Conservation (phyloP, 495 filamentous ascomycete species). For the Trichoderma asperelloides region DNA sequence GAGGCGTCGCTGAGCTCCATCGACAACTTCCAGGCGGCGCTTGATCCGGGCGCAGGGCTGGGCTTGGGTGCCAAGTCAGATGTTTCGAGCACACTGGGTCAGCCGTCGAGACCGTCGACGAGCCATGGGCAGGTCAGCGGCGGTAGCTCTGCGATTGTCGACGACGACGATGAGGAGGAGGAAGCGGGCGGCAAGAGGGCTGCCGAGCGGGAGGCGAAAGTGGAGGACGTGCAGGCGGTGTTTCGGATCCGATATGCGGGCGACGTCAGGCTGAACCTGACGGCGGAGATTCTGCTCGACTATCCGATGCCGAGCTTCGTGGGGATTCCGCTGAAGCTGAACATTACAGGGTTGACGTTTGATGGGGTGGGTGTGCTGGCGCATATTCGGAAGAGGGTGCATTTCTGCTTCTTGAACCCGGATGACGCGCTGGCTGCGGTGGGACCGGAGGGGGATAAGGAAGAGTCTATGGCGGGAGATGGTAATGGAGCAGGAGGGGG, state of each 20-base stretch:
- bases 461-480: slow-evolving; percentile 15
- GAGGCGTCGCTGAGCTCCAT: slow-evolving; percentile 37
- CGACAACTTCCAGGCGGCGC: slow-evolving; percentile 22
- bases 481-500: slow-evolving; percentile 8
- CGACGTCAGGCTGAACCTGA: slow-evolving; percentile 74
- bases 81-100: slow-evolving; percentile 41
- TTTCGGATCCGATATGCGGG: slow-evolving; percentile 83
- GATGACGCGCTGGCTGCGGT: slow-evolving; percentile 74
- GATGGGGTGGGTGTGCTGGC: slow-evolving; percentile 89
- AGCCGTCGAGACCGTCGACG: slow-evolving; percentile 42
- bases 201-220: slow-evolving; percentile 33
- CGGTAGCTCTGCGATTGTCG: slow-evolving; percentile 15
- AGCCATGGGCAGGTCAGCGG: slow-evolving; percentile 28
- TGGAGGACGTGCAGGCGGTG: slow-evolving; percentile 78
- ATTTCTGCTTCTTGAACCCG: slow-evolving; percentile 85
- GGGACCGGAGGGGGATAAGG: slow-evolving; percentile 34
- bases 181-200: slow-evolving; percentile 18
- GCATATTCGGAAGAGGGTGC: slow-evolving; percentile 71
- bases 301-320: slow-evolving; percentile 98
- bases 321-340: slow-evolving; percentile 80
- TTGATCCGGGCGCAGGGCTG: slow-evolving; percentile 16
- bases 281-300: slow-evolving; percentile 89
- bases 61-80: slow-evolving; percentile 36
- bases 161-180: slow-evolving; percentile 23
- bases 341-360: slow-evolving; percentile 88